Conservation (phyloP, 169 alveolate species). For the Toxoplasma gondii region DNA sequence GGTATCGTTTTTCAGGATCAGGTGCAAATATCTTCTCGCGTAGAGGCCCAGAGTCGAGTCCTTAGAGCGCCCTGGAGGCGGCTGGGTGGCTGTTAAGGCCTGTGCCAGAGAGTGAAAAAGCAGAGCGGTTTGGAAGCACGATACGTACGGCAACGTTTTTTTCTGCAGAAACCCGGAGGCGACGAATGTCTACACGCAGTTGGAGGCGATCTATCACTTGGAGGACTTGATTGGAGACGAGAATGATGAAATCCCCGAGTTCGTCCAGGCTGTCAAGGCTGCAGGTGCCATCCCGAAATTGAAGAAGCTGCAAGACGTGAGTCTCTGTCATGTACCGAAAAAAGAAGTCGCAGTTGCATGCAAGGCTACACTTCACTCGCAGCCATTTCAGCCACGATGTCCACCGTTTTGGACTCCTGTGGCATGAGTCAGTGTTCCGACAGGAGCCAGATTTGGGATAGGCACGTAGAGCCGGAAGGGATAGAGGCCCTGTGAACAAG, state of each 20-base stretch:
- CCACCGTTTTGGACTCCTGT: too few relatives aligned
- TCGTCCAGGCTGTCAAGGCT: conserved; percentile 80
- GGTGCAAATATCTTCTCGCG: too few relatives aligned
- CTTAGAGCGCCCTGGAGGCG: too few relatives aligned
- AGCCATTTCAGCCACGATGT: too few relatives aligned
- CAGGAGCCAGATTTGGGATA: neutral
- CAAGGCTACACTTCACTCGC: too few relatives aligned
- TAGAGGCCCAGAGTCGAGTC: too few relatives aligned
- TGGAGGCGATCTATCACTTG: conserved; percentile 89
- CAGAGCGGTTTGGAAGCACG: too few relatives aligned
- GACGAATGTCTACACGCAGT: conserved; percentile 83
- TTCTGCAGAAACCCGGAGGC: conserved; percentile 76
- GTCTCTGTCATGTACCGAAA: neutral
- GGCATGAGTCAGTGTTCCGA: neutral
- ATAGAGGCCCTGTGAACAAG: neutral
- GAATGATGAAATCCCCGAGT: conserved; percentile 82
- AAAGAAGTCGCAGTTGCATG: neutral
- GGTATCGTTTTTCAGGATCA: too few relatives aligned
- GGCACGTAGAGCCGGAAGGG: neutral
- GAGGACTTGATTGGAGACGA: conserved; percentile 88
- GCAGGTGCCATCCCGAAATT: conserved; percentile 83
- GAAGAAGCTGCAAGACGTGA: conserved; percentile 76
- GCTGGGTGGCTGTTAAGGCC: too few relatives aligned
- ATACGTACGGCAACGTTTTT: too few relatives aligned
- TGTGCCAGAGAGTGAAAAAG: too few relatives aligned